Percentiles rank a stretch among this genome's conserved stretches.
Conservation (phyloP, 1,139 yeast genomes). For the Pichia sp. region DNA sequence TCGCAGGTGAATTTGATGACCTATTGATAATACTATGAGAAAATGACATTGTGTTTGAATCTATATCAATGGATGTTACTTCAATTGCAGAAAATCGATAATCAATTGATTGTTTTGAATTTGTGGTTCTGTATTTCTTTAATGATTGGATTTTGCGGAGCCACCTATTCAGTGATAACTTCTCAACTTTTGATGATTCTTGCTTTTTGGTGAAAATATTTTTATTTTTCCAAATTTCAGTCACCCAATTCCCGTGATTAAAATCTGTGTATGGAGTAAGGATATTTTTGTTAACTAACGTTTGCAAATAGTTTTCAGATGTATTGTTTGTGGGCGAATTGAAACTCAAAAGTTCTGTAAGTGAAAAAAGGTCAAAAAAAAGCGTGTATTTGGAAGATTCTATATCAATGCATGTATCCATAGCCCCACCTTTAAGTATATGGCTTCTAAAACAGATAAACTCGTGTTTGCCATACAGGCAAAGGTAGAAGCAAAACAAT, state of each 20-base stretch:
- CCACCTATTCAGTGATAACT: neutral
- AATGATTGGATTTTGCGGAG: neutral
- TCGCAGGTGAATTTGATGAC: constrained; percentile 7
- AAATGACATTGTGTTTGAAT: neutral
- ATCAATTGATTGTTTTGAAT: constrained; percentile 17
- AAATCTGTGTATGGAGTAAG: constrained; percentile 9
- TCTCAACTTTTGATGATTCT: neutral
- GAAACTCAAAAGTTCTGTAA: constrained; percentile 1
- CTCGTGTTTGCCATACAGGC: neutral
- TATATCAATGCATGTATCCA: neutral
- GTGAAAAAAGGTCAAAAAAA: constrained; percentile 10
- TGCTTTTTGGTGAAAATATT: constrained; percentile 4
- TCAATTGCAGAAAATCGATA: constrained; percentile 31
- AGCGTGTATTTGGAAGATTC: constrained; percentile 7
- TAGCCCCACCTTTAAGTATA: neutral
- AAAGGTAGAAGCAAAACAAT: neutral
- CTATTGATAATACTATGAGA: neutral
- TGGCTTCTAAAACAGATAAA: neutral
- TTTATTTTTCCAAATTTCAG: constrained; percentile 1
- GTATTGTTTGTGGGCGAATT: neutral
- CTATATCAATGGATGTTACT: constrained; percentile 27
- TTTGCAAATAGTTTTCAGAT: constrained; percentile 1
- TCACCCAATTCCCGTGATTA: constrained; percentile 2
- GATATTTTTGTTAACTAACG: constrained; percentile 11
- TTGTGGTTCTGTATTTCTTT: no score